Evolutionary conservation across 2,329 filamentous ascomycete genomes (phyloP).

Genomic region (Pyricularia grisea): DNA sequence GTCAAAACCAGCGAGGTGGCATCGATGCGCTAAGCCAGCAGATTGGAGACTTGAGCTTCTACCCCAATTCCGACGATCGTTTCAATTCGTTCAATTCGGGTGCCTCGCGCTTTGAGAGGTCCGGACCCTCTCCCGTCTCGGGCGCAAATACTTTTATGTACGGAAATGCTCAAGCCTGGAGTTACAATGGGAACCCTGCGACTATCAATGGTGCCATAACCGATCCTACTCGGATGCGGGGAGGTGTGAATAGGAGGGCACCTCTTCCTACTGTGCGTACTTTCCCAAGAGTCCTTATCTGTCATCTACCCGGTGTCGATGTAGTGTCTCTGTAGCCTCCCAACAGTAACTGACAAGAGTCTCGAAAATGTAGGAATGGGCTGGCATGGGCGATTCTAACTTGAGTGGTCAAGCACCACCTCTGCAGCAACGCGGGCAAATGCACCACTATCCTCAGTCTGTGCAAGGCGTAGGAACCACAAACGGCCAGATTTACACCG

Average conservation of each 20-base stretch:
- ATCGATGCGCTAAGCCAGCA: slow-evolving; percentile 63
- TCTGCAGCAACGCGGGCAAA: slow-evolving; percentile 9
- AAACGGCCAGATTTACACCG: slow-evolving; percentile 4
- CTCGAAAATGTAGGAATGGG: slow-evolving; percentile 10
- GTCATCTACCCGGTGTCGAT: background rate
- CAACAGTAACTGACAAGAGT: background rate
- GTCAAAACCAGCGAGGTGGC: slow-evolving; percentile 58
- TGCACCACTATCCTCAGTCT: slow-evolving; percentile 7
- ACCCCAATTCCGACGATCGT: slow-evolving; percentile 62
- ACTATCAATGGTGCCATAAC: slow-evolving; percentile 56
- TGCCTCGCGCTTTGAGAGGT: slow-evolving; percentile 33
- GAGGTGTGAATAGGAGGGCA: slow-evolving; percentile 40
- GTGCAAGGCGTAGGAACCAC: slow-evolving; percentile 1
- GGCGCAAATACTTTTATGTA: slow-evolving; percentile 34
- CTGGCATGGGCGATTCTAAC: slow-evolving; percentile 7
- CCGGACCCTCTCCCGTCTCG: slow-evolving; percentile 15
- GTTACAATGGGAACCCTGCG: slow-evolving; percentile 59
- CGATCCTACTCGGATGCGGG: slow-evolving; percentile 47
- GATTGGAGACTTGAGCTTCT: slow-evolving; percentile 34
- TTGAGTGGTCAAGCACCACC: slow-evolving; percentile 7
- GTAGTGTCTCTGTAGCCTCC: background rate
- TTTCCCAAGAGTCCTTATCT: background rate
- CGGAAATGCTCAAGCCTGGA: slow-evolving; percentile 74
- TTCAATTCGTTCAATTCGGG: slow-evolving; percentile 48
- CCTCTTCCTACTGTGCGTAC: slow-evolving; percentile 60